phyloP scores from a whole-genome alignment of 352 stramenopile genomes.

The Pythium vanterpoolii region DNA sequence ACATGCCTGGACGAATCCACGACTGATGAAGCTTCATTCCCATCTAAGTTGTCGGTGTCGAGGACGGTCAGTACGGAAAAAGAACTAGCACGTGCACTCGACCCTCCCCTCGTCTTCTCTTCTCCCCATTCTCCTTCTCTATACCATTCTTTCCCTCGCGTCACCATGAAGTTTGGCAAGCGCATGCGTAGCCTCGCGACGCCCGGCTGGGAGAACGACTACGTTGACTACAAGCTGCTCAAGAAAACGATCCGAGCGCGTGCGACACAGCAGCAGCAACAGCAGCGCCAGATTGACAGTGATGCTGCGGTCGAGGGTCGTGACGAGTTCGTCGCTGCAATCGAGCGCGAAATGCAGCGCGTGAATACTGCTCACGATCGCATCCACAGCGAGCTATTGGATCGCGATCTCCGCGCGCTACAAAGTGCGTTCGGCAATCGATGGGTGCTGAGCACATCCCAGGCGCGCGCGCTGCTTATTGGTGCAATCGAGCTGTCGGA shows the following conservation, averaged over 20 bases:
- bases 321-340: slow-evolving; percentile 23
- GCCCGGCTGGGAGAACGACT: slow-evolving; percentile 55
- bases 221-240: slow-evolving; percentile 82
- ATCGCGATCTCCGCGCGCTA: slow-evolving; percentile 34
- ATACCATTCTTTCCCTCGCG: background rate
- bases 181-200: slow-evolving; percentile 65
- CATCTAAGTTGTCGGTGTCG: background rate
- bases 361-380: slow-evolving; percentile 55
- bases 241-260: slow-evolving; percentile 62
- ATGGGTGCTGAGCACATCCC: slow-evolving; percentile 54
- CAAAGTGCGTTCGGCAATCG: slow-evolving; percentile 41
- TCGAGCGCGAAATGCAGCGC: slow-evolving; percentile 51
- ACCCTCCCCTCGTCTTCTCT: background rate
- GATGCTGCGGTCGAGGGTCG: slow-evolving; percentile 1
- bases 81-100: background rate
- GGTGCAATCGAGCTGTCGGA: slow-evolving; percentile 60
- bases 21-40: background rate
- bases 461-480: slow-evolving; percentile 49
- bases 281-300: background rate
- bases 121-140: background rate
- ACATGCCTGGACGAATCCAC: background rate
- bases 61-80: slow-evolving; percentile 16
- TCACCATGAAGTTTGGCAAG: slow-evolving; percentile 81
- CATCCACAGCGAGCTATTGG: slow-evolving; percentile 51
- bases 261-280: background rate